phyloP scores from a whole-genome alignment of 805 yeast genomes.

The Candida takata region DNA sequence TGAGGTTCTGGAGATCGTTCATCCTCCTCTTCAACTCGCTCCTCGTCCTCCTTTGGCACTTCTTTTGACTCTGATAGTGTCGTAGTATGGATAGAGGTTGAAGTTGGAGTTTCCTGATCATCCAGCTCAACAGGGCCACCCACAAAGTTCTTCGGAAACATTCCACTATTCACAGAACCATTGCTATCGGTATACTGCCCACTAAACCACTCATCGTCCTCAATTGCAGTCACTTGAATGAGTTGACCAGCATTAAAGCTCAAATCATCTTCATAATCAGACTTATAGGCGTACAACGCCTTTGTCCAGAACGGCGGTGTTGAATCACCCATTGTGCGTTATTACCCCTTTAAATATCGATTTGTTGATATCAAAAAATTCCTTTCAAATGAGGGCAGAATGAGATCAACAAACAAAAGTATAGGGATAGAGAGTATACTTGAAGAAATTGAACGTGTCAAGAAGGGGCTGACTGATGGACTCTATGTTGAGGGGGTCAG shows the following conservation, averaged over 20 bases:
- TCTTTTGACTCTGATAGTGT: too few species aligned
- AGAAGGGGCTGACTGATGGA: too few species aligned
- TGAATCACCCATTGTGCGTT: background rate
- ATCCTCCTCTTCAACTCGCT: too few species aligned
- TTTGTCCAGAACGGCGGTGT: constrained; percentile 55
- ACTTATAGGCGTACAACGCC: constrained; percentile 60
- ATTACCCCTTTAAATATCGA: background rate
- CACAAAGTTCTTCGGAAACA: constrained; percentile 86
- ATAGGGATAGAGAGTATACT: background rate
- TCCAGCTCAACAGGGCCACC: constrained; percentile 18
- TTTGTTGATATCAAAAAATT: background rate
- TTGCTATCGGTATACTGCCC: constrained; percentile 47
- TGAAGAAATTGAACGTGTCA: too few species aligned
- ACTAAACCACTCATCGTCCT: constrained; percentile 87
- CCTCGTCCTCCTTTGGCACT: too few species aligned
- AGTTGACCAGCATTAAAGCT: constrained; percentile 59
- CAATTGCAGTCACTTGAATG: constrained; percentile 69
- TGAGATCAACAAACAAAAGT: background rate
- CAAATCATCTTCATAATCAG: constrained; percentile 81
- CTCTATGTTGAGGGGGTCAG: too few species aligned
- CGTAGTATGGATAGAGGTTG: too few species aligned
- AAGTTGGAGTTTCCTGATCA: too few species aligned
- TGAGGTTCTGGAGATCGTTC: too few species aligned
- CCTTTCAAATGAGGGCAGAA: background rate
- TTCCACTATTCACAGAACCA: constrained; percentile 52